Conservation (phyloP, 306 rosid genomes). For the Glycine tomentella region DNA sequence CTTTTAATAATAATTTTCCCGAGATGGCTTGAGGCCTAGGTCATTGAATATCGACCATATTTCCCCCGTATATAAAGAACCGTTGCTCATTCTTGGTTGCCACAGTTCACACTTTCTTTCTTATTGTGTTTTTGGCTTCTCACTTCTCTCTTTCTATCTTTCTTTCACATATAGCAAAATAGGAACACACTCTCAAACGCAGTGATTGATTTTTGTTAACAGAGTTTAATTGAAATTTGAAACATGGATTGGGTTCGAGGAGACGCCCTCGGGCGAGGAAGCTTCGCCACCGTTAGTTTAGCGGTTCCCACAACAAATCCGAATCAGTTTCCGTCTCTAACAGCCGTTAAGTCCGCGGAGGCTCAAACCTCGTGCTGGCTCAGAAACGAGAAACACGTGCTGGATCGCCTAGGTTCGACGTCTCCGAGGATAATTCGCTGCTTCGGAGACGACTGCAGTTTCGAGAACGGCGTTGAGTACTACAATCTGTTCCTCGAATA, state of each 20-base stretch:
- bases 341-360: conserved; percentile 75
- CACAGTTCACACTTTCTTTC: background rate
- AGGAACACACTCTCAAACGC: background rate
- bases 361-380: conserved; percentile 51
- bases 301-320: conserved; percentile 44
- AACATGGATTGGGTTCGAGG: conserved; percentile 92
- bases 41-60: conserved; percentile 40
- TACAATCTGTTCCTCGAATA: conserved; percentile 78
- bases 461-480: conserved; percentile 61
- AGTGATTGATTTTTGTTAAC: background rate
- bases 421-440: conserved; percentile 69
- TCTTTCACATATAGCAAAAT: background rate
- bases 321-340: conserved; percentile 39
- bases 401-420: conserved; percentile 51
- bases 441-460: conserved; percentile 58
- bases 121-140: too few relatives aligned
- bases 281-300: conserved; percentile 71
- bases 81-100: background rate
- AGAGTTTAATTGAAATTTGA: background rate
- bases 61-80: conserved; percentile 32
- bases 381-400: conserved; percentile 69
- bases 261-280: conserved; percentile 71
- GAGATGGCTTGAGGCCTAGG: background rate
- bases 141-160: background rate
- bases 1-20: background rate